Base-by-base conservation (phyloP, 2,329 filamentous ascomycete genomes). In the Colletotrichum spaethianum region DNA sequence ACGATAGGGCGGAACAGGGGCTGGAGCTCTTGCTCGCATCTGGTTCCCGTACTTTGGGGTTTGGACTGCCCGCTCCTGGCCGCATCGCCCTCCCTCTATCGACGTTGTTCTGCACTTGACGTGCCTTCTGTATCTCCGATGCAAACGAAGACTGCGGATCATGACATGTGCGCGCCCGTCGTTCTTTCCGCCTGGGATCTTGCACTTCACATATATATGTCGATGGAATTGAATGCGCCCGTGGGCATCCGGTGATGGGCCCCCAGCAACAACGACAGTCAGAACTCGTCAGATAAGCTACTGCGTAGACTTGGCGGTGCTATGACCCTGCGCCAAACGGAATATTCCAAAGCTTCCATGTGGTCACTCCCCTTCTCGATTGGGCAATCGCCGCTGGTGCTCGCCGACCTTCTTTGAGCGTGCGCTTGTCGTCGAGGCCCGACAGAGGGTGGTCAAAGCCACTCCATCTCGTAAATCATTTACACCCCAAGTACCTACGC, bases 271-370 rank as follows among this genome's bases (percentile, higher is more conserved):
- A 1, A 38, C 38, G 28, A 33, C 65, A 61, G 36, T 53, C 50
- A 63, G 23, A 65, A 31, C 42, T 33, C 55, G 31, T 56, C 68
- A 71, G 52, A 72, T 57, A 60, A 64, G 38, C 57, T 70, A n/a
- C n/a, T n/a, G n/a, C n/a, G n/a, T n/a, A 63, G 23, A 70, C 70
- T 72, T 70, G 70, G 60, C 53, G 46, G 53, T 60, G 65, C 60
- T 69, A 40, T 71, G 70, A 63, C 67, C 61, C 50, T 52, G 50
- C 53, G 61, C 66, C 62, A 46, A 56, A 57, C 40, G 70, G 70
- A 70, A 73, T 72, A 56, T 71, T 73, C 70, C 61, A 73, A 67
- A 63, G 70, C 67, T 73, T 73, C 70, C 70, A 73, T 71, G 50
- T 52, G 36, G 55, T 48, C 36, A 44, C 52, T 72, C 60, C 60